These are phyloP conservation scores for Talaromyces funiculosus DNA, from an alignment of 2,329 filamentous ascomycete species.

Conservation along the genomic window DNA sequence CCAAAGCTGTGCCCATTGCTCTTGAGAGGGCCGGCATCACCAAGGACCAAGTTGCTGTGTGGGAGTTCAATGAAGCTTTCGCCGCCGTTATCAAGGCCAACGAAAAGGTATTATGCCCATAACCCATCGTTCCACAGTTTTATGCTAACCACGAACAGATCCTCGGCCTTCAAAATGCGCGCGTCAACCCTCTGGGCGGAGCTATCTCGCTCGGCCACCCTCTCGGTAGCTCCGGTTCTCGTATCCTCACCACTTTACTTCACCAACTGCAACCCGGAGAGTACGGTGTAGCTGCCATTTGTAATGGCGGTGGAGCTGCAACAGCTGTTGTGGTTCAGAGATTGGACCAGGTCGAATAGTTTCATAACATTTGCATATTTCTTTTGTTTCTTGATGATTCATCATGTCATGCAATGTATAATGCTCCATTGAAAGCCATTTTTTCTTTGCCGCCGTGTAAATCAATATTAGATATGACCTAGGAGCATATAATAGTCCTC, in stretches of 20 bases:
- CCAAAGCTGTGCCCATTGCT: constrained; percentile 86
- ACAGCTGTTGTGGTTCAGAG: constrained; percentile 88
- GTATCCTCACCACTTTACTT: constrained; percentile 82
- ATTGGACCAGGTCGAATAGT: constrained; percentile 51
- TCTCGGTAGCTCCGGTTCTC: constrained; percentile 84
- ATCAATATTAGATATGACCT: not conserved
- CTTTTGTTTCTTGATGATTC: not conserved
- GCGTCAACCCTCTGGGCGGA: constrained; percentile 81
- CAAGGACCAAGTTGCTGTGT: constrained; percentile 84
- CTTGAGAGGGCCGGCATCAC: constrained; percentile 83
- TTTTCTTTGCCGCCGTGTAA: not conserved
- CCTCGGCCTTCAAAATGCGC: constrained; percentile 69
- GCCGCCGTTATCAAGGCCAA: constrained; percentile 93
- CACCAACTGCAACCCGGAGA: constrained; percentile 89
- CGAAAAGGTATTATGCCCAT: constrained; percentile 58
- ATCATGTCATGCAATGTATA: constrained; percentile 6
- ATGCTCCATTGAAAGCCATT: not conserved
- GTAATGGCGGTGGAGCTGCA: constrained; percentile 90
- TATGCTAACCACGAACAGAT: constrained; percentile 45
- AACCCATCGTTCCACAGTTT: not conserved
- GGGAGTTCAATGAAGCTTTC: constrained; percentile 99
- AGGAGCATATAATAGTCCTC: not conserved
- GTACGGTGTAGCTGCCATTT: constrained; percentile 93
- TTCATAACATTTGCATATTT: not conserved
- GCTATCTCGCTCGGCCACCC: constrained; percentile 91